Evolutionary conservation across 352 stramenopile genomes (phyloP), one percentile per base, ranked within the genome.

Genomic region (Phytophthora sojae): DNA sequence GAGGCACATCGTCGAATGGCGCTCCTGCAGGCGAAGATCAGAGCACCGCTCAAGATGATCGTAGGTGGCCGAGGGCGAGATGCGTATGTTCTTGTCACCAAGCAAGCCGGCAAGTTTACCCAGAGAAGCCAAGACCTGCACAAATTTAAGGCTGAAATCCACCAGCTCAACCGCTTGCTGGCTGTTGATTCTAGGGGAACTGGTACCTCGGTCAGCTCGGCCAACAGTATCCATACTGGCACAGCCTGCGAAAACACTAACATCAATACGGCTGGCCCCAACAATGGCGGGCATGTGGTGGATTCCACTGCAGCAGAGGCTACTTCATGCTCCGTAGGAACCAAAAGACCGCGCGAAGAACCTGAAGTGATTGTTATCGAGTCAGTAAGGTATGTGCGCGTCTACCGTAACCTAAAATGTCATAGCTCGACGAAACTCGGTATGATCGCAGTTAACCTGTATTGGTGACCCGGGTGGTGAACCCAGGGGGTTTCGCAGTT

Each of bases 311-410:
- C 17, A 37, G 8, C 17, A 45, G 17, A 12, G 21, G 25, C 6
- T 15, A 54, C 8, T 17, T 7, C 26, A 30, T 19, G 14, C 8
- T 14, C 25, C 1, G 25, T 26, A 2, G 52, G 61, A 25, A 56
- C 39, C 12, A 68, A 68, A 32, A 49, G 61, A 3, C 52, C 39
- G 26, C 61, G 61, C 44, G 52, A 62, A 50, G 61, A 68, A 4
- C 52, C 61, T 32, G 52, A 68, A 21, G 12, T 68, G n/a, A 68
- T 62, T 42, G 21, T 68, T 7, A 68, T 68, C 12, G 52, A 68
- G 1, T 68, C n/a, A n/a, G n/a, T 21, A 21, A 69, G 51, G n/a
- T 30, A 5, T 7, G 15, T 14, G 26, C n/a, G n/a, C 45, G 19
- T 29, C 14, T 25, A 9, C 15, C n/a, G 44, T 52, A 47, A 21